These are phyloP conservation scores for Tetrahymena thermophila DNA, from an alignment of 73 alveolate genomes.

Conservation along the genomic window DNA sequence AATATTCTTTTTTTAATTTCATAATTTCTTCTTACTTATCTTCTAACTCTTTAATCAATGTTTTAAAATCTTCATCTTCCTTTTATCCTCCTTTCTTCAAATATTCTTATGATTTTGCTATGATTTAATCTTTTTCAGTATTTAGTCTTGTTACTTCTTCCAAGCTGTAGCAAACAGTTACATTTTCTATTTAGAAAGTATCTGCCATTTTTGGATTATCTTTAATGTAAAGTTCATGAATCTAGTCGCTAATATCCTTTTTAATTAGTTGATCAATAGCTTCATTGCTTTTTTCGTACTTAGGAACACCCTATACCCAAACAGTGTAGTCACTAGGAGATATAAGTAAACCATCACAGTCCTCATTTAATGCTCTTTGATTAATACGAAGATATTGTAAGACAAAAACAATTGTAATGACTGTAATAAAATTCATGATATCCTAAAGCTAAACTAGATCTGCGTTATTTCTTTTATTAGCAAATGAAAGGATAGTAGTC, in stretches of 20 bases:
- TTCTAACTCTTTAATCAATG: not conserved
- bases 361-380: not conserved
- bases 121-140: not conserved
- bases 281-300: not conserved
- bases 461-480: not conserved
- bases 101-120: not conserved
- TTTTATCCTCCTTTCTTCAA: not conserved
- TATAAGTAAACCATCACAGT: not conserved
- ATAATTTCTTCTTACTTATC: not conserved
- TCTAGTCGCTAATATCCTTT: not conserved
- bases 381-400: not conserved
- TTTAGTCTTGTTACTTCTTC: not conserved
- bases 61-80: not conserved
- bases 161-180: not conserved
- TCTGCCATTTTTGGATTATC: not conserved
- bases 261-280: not conserved
- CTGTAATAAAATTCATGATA: not conserved
- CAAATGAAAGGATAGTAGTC: not conserved
- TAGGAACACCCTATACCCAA: not conserved
- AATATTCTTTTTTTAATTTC: not conserved
- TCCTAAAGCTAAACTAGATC: not conserved
- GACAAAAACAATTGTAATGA: not conserved
- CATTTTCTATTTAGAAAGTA: not conserved
- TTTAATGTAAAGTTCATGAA: not conserved
- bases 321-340: not conserved